A percentile compares a stretch with the other conserved stretches of the same genome.
Evolutionary conservation across 768 basidiomycete genomes (phyloP).

Genomic region (Calocybe cyanea): DNA sequence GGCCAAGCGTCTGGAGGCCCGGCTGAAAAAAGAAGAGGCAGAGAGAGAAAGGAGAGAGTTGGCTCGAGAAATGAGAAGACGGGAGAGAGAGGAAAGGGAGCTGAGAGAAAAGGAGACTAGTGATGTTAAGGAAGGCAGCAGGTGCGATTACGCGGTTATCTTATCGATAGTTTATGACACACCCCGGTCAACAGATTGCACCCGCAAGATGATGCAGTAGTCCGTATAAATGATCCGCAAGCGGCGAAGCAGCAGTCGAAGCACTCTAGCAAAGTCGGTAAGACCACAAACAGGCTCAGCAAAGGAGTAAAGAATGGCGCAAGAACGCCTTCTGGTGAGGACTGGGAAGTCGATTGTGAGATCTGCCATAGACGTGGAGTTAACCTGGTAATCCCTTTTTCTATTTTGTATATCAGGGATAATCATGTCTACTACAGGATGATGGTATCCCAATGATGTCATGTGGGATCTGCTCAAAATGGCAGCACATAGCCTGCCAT

Average conservation of each 20-base stretch:
- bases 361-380: constrained; percentile 70
- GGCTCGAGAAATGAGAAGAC: constrained; percentile 52
- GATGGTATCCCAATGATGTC: constrained; percentile 77
- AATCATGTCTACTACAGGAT: constrained; percentile 46
- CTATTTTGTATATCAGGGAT: neutral
- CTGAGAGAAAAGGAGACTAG: constrained; percentile 17
- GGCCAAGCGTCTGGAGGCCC: constrained; percentile 52
- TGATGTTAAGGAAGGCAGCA: no score
- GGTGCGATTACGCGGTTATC: no score
- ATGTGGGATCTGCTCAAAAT: constrained; percentile 77
- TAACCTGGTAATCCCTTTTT: constrained; percentile 56
- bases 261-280: constrained; percentile 7
- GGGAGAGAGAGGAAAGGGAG: constrained; percentile 45
- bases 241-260: constrained; percentile 3
- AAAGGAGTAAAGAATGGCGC: constrained; percentile 29
- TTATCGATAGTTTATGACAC: no score
- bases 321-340: constrained; percentile 52
- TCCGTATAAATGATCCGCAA: neutral
- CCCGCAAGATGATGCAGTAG: constrained; percentile 8
- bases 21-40: constrained; percentile 53
- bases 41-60: constrained; percentile 52
- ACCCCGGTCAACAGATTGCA: neutral
- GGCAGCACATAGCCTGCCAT: constrained; percentile 90
- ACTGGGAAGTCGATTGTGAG: constrained; percentile 90
- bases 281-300: neutral